Base-by-base conservation (phyloP, 108 stramenopile species). In the Mayamaea pseudoterrestris region DNA sequence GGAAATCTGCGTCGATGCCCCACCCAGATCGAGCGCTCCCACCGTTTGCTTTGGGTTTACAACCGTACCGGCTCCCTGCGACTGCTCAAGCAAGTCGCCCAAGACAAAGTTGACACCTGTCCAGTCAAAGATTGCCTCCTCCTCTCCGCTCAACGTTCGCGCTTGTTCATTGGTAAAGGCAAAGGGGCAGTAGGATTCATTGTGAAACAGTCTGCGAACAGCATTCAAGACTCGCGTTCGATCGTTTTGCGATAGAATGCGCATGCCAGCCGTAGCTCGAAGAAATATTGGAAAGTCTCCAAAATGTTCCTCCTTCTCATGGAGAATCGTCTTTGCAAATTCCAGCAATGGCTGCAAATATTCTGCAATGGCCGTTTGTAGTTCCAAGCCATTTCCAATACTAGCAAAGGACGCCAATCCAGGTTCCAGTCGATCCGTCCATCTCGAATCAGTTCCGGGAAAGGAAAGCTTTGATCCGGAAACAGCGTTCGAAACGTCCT, bases 211-310 rank as follows among this genome's bases (percentile, higher is more conserved):
- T 0, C 47, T 36, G 20, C 91, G 68, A 5, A 93, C 66, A 18
- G 63, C 57, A 20, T 24, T 41, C 23, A 96, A 59, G 36, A 90
- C 63, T 11, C 57, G 47, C 5, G 42, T 47, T 12, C 87, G 73
- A 24, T 65, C 58, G 1, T 53, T 43, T 30, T 74, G 37, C 8
- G 67, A 42, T 20, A 93, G 37, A 23, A 73, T 64, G 16, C 95
- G 72, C 83, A 94, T 86, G 3, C 95, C 95, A 1, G 84, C 95
- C 11, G 95, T 97, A 5, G 96, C 96, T 27, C 88, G 81, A 20
- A 97, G 64, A 47, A 68, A 95, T n/a, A 97, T 90, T 26, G 90
- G 96, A 31, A 67, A 93, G 23, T 58, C 41, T 14, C 22, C 30
- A 53, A 81, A 93, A 21, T 71, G 31, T 1, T 60, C 52, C 55